Conservation (phyloP, 352 stramenopile genomes). For the Thraustotheca clavata region DNA sequence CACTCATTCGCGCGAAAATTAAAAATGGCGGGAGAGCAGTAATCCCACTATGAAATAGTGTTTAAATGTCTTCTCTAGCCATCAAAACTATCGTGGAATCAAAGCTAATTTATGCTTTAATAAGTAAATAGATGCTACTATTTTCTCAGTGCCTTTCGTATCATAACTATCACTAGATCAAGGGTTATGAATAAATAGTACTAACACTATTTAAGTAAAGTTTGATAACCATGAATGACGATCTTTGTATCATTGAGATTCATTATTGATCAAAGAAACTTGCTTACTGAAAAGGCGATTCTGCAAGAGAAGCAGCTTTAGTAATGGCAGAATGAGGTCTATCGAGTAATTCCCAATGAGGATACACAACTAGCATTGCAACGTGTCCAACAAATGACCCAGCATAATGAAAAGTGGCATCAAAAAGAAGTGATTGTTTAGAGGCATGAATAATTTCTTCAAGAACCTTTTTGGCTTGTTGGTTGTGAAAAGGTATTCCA, state of each 20-base stretch:
- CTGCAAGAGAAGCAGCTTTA: neutral
- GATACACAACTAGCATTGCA: neutral
- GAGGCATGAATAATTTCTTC: neutral
- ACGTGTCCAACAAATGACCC: neutral
- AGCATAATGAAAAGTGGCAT: neutral
- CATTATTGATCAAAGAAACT: no score
- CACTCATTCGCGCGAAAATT: slow-evolving; percentile 3
- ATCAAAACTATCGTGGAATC: no score
- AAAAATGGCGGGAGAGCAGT: neutral
- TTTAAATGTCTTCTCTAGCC: no score
- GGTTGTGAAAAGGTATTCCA: neutral
- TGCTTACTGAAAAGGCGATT: neutral
- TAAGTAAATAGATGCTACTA: no score
- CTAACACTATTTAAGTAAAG: no score
- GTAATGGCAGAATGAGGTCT: neutral
- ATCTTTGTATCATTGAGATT: no score
- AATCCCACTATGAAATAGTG: neutral
- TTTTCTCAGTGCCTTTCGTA: no score
- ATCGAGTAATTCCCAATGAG: neutral
- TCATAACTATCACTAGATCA: no score
- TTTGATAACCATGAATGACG: no score
- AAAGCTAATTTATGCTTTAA: no score
- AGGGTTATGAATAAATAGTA: no score
- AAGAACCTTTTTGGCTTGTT: neutral
- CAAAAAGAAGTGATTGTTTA: neutral